Base-by-base conservation (phyloP, 495 filamentous ascomycete species). In the Lophiostoma macrostomum region DNA sequence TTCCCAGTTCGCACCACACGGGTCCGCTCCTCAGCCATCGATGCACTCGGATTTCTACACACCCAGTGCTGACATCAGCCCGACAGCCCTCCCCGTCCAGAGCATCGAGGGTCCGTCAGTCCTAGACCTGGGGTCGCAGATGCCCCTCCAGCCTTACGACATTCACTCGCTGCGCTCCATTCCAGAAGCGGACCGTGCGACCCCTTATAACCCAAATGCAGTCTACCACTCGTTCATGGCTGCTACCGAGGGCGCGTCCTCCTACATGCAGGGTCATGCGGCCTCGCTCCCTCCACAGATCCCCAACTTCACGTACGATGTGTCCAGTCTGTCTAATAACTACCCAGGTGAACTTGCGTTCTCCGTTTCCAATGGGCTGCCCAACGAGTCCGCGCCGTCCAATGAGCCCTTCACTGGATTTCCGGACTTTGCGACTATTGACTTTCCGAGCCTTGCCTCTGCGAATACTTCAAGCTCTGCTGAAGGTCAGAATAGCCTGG, bases 131-230 rank as follows among this genome's bases (percentile, higher is more conserved):
- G 57, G 57, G 13, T 23, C 50, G 14, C 58, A 56, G 25, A 55
- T 62, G 20, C 30, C 58, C 29, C 48, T 62, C 11, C 53, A 50
- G 43, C 42, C 36, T 12, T 62, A 44, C 48, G 60, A 58, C 37
- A 63, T 63, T 35, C 60, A 54, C 27, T 31, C 46, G 44, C 60
- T 63, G 7, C 60, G 50, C n/a, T 55, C 60, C 22, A 63, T 63
- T 38, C 50, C 60, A 23, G 60, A 63, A 45, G 48, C 49, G 22
- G 45, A 58, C 31, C 48, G 50, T 35, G 18, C 38, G 10, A 56
- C 50, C 13, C 27, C 47, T 25, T 63, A 54, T 34, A 29, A 63
- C 34, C 42, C 53, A 4, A 47, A 32, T 28, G 54, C 49, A 0
- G 43, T 63, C 35, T 58, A 58, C 54, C 49, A 63, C 14, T 63